Evolutionary conservation across 768 basidiomycete species (phyloP).

Genomic region (Tulasnella sp.): DNA sequence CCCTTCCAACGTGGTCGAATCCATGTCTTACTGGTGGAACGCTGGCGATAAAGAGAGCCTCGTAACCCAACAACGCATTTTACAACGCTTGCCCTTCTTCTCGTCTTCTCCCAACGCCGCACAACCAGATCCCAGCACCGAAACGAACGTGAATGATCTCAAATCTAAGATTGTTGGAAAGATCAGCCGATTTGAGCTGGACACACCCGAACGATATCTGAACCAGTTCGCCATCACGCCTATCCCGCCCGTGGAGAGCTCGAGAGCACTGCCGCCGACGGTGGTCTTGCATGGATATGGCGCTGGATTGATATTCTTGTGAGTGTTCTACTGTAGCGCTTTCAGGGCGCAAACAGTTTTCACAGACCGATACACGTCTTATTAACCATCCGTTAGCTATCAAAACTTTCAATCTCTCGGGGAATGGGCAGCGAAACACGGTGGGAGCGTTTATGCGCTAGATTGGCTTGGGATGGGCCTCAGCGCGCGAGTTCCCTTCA

Average conservation of each 20-base stretch:
- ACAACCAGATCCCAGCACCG: slow-evolving; percentile 27
- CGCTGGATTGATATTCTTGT: slow-evolving; percentile 80
- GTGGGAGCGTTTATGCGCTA: slow-evolving; percentile 66
- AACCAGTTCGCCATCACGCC: slow-evolving; percentile 58
- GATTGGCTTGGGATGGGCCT: slow-evolving; percentile 98
- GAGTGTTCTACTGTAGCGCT: too few relatives aligned
- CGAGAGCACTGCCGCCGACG: slow-evolving; percentile 59
- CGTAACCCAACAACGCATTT: slow-evolving; percentile 61
- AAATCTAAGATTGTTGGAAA: slow-evolving; percentile 29
- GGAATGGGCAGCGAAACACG: slow-evolving; percentile 53
- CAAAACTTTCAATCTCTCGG: slow-evolving; percentile 37
- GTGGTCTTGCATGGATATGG: slow-evolving; percentile 88
- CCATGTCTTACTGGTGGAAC: slow-evolving; percentile 43
- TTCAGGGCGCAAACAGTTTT: too few relatives aligned
- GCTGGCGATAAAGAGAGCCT: slow-evolving; percentile 63
- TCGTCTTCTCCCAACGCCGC: slow-evolving; percentile 24
- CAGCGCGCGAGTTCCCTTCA: slow-evolving; percentile 73
- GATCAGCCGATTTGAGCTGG: slow-evolving; percentile 47
- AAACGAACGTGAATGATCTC: slow-evolving; percentile 28
- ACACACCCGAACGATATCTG: slow-evolving; percentile 52
- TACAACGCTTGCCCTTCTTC: slow-evolving; percentile 58
- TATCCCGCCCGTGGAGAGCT: slow-evolving; percentile 29
- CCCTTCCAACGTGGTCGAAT: slow-evolving; percentile 9
- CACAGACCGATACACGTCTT: too few relatives aligned
- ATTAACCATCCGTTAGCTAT: not conserved